Evolutionary conservation across 1,284 basidiomycete genomes (phyloP), one percentile per base, ranked within the genome.

Genomic region (Rhodotorula mucilaginosa): DNA sequence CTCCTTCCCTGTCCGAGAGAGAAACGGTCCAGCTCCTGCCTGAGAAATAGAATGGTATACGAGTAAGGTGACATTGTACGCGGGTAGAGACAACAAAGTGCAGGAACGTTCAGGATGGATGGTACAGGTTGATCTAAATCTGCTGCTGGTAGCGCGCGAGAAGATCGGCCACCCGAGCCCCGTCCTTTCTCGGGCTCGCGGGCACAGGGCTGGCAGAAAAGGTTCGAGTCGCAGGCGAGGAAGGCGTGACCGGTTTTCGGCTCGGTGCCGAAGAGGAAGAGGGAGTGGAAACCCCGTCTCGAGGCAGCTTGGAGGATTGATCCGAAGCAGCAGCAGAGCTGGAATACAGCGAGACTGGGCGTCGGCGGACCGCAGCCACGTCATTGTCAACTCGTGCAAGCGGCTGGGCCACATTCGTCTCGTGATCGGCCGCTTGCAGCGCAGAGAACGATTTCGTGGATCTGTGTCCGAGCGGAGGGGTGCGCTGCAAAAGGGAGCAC

Each of bases 121-220:
- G 39, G 39, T 44, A 44, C 39, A 44, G 39, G 39, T 10, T 44
- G 18, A 68, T 2, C 64, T 60, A 13, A 62, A 34, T 13, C 57
- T 74, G 67, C 34, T 63, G 56, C 54, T 68, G 58, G 31, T 69
- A 74, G 26, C 64, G 34, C 18, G 58, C 61, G n/a, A 74, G 46
- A 19, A 74, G 34, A 18, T 71, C 69, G 34, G 49, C 61, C 19
- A 74, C 72, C 58, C 58, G 69, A 5, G 34, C 26, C 19, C 61
- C 52, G 46, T 49, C 65, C 39, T 44, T 44, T 44, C 12, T 44
- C 39, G 39, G 39, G 39, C 39, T 44, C 39, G 39, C 10, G 39
- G 39, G 39, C 39, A 10, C 39, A 44, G 39, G 39, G 39, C 39
- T 44, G 12, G 39, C 39, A 44, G 39, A 8, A 44, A 13, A 8